Base-by-base conservation (phyloP, 2,329 filamentous ascomycete species). In the Tolypocladium cylindrosporum region DNA sequence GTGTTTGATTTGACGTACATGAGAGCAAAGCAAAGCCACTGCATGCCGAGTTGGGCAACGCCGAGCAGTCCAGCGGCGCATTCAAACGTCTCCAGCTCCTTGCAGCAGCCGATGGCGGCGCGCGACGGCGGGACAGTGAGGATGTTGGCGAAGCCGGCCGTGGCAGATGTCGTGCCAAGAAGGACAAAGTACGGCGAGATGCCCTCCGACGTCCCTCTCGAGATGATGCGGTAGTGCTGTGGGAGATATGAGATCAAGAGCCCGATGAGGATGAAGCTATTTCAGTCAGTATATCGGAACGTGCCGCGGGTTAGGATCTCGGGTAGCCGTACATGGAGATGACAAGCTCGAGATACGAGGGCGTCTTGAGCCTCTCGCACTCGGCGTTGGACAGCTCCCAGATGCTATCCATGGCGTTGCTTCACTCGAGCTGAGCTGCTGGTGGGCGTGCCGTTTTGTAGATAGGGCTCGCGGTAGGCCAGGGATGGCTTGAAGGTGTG, bases 151-250 rank as follows among this genome's bases (percentile, higher is more conserved):
- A 99, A 91, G 34, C 90, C 89, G 54, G 89, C 90, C 55, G 89
- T 96, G 65, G 89, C 89, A 9, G 91, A 95, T 1, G 93, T 93
- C 34, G 89, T 90, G 60, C 94, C 94, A n/a, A 99, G 84, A 2
- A 97, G 83, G 62, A 99, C 86, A 69, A 96, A 99, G 73, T 93
- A 94, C 10, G 94, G 93, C 37, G 92, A 97, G 61, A 99, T 92
- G 61, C 94, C 94, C 71, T 96, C 93, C 27, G 93, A 95, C 16
- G 90, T 94, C 61, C 87, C 84, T 57, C 91, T 85, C 45, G 83
- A 79, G 64, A 96, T 90, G 74, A 99, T 97, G 67, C 94, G 91
- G 71, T 88, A 83, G 74, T 97, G 93, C 71, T 99, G 94, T 1
- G 94, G 94, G 2, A 97, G 81, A 75, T 99, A 99, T 40, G 93